Evolutionary conservation across 305 asterid genomes (phyloP), one percentile per base, ranked within the genome.

Genomic region (Rubia peregrina): DNA sequence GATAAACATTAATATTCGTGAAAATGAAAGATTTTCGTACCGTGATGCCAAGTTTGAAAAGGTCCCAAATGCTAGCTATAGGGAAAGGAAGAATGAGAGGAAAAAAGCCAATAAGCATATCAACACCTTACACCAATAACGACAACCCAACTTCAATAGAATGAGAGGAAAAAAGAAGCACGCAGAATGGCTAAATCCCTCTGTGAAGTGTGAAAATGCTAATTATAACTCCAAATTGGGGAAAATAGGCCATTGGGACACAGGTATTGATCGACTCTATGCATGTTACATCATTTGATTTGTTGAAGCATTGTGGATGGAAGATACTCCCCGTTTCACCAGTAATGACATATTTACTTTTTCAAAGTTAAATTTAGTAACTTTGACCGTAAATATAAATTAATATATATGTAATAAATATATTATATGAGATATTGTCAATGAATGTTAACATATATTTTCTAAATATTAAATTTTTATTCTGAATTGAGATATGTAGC

Each of bases 241-340:
- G 19, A 26, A 46, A 56, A 67, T 60, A 38, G 12, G 9, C 61
- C 38, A 61, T 42, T 51, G 57, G 57, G 57, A 51, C 57, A 51
- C n/a, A 61, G 80, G 30, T 21, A 72, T 63, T 72, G 72, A 43
- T 51, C 59, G 4, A 33, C 55, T 73, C 69, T 77, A 44, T 78
- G 71, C 71, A 78, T 49, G 63, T 24, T 26, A 24, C 66, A 40
- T 61, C 12, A 33, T 69, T 73, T 38, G 51, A 51, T 51, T 17
- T 51, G 57, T 42, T 57, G 22, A 65, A 62, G 33, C 62, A 70
- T 49, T 61, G 30, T 49, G 24, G 19, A 60, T 56, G 17, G 22
- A 46, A 46, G 56, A 51, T 41, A 24, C n/a, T n/a, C n/a, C n/a
- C n/a, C n/a, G n/a, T n/a, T n/a, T n/a, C n/a, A n/a, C n/a, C n/a